A percentile compares a stretch with the other conserved stretches of the same genome.
These are phyloP conservation scores for Epithele typhae DNA, from an alignment of 768 basidiomycete genomes.

Conservation along the genomic window DNA sequence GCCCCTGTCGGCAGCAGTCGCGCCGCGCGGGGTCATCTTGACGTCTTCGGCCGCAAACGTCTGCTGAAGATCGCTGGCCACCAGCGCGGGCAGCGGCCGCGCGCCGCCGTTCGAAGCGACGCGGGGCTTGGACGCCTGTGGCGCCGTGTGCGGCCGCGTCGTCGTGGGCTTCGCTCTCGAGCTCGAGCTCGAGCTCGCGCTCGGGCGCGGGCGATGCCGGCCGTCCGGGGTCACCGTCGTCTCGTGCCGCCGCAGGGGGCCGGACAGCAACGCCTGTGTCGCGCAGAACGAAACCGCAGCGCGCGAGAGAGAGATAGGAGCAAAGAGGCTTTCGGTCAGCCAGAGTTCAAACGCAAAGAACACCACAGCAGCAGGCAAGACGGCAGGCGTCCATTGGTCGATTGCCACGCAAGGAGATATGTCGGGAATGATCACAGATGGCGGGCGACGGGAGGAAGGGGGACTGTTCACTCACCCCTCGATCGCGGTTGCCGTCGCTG, in stretches of 20 bases:
- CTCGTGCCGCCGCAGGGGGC: constrained; percentile 38
- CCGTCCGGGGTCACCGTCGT: constrained; percentile 45
- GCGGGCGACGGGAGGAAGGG: not conserved
- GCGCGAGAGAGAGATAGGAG: constrained; percentile 9
- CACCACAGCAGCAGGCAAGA: not conserved
- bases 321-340: not conserved
- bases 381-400: constrained; percentile 4
- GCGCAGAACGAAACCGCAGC: too few species aligned
- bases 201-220: constrained; percentile 26
- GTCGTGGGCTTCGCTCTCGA: not conserved
- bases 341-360: not conserved
- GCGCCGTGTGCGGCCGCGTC: constrained; percentile 11
- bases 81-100: constrained; percentile 1
- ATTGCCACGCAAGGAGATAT: constrained; percentile 9
- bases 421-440: constrained; percentile 11
- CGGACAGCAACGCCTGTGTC: too few species aligned
- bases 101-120: too few species aligned
- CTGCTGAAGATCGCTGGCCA: constrained; percentile 21
- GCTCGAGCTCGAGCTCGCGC: not conserved
- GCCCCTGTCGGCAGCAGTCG: not conserved
- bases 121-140: constrained; percentile 13
- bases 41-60: constrained; percentile 6
- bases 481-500: not conserved
- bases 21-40: constrained; percentile 5
- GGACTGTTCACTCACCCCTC: constrained; percentile 9